phyloP scores from a whole-genome alignment of 345 rosid genomes.

The Luvunga scandens region DNA sequence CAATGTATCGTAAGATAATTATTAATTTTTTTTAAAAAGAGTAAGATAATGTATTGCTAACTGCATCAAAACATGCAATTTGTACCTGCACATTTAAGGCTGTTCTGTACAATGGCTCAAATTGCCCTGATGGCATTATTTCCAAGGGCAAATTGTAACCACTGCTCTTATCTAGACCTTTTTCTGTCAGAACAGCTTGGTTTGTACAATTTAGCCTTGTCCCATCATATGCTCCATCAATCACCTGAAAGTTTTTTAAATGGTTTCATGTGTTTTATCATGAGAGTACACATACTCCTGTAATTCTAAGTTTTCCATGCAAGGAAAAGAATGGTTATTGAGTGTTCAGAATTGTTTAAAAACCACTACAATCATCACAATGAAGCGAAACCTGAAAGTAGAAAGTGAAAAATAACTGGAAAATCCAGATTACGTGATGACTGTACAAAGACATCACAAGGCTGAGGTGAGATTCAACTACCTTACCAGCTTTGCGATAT shows the following conservation, averaged over 20 bases:
- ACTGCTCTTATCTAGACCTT: slow-evolving; percentile 41
- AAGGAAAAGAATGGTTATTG: neutral
- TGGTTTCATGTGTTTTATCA: neutral
- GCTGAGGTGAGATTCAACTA: slow-evolving; percentile 44
- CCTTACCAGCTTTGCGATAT: slow-evolving; percentile 95
- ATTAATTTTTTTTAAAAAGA: too few relatives aligned
- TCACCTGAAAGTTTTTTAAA: slow-evolving; percentile 41
- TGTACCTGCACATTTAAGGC: slow-evolving; percentile 68
- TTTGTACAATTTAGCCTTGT: slow-evolving; percentile 52
- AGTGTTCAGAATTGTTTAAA: neutral
- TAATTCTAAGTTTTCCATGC: neutral
- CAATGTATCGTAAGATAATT: too few relatives aligned
- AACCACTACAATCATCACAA: neutral
- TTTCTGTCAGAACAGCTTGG: slow-evolving; percentile 74
- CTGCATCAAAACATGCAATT: neutral
- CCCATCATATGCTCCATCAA: slow-evolving; percentile 79
- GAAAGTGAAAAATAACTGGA: neutral
- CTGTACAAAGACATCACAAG: slow-evolving; percentile 3
- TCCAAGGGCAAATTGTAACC: slow-evolving; percentile 77
- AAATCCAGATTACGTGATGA: neutral
- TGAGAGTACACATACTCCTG: neutral
- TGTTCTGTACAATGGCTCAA: slow-evolving; percentile 90
- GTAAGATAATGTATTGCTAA: neutral
- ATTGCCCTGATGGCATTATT: slow-evolving; percentile 87
- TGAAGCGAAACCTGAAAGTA: neutral